Base-by-base conservation (phyloP, 2,329 filamentous ascomycete species). In the Scytalidium lignicola region DNA sequence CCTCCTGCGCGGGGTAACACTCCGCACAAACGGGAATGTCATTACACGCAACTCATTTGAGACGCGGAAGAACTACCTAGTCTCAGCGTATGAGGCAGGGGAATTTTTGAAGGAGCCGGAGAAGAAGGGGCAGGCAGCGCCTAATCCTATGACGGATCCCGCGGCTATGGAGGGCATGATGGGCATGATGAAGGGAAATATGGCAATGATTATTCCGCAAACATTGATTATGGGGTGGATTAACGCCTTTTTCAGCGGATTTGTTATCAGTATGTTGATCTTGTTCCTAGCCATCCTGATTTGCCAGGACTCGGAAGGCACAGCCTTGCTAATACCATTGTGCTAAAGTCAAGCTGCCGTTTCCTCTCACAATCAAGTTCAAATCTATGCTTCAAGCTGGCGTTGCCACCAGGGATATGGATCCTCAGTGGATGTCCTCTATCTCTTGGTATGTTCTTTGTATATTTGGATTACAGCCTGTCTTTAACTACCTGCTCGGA, bases 141-240 rank as follows among this genome's bases (percentile, higher is more conserved):
- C 89, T 32, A 99, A 97, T 70, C 93, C 93, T 3, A 90, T 99
- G 82, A 88, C 86, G 10, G 93, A 99, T 67, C 95, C 95, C 19
- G 86, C 86, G 43, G 90, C 89, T 51, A 99, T 99, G 93, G 95
- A 99, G 66, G 92, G 91, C 59, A 99, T 99, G 93, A 99, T 99
- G 93, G 92, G 93, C 59, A 96, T 96, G 90, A 95, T 99, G 89
- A 99, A 99, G 80, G 91, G 91, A 50, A 96, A 99, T 67, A 96
- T 99, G 88, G 92, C 93, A 56, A 99, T 97, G 93, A 97, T 99
- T 75, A 90, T 99, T 51, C 93, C 93, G 44, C 96, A 99, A 70
- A 97, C 91, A 5, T 72, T 99, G 66, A 99, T 99, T 59, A 99
- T 99, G 93, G 93, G 92, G 58, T 99, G 93, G 93, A 97, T 99